A percentile compares a stretch with the other conserved stretches of the same genome.
Conservation (phyloP, 805 yeast genomes). For the Starmerella etchellsii region DNA sequence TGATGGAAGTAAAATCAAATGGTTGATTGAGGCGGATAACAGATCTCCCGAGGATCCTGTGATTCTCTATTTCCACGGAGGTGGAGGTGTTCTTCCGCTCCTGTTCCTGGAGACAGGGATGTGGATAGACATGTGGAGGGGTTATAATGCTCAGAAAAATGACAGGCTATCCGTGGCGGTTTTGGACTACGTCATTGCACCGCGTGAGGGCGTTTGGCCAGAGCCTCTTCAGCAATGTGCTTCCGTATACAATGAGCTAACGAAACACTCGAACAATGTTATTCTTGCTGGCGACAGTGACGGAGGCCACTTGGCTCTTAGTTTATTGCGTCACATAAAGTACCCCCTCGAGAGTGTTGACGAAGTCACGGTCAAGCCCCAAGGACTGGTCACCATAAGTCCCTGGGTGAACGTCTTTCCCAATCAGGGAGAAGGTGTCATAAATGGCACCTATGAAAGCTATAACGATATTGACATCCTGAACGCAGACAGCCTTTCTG, state of each 20-base stretch:
- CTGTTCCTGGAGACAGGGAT: slow-evolving; percentile 4
- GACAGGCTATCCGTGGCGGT: slow-evolving; percentile 19
- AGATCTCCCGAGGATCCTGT: slow-evolving; percentile 19
- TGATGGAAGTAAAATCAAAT: neutral
- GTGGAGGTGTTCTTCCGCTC: slow-evolving; percentile 16
- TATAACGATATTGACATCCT: no score
- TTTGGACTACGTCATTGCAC: slow-evolving; percentile 23
- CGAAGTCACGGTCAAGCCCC: slow-evolving; percentile 1
- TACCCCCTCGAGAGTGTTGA: slow-evolving; percentile 3
- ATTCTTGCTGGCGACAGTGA: slow-evolving; percentile 26
- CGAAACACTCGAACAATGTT: slow-evolving; percentile 15
- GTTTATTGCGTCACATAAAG: slow-evolving; percentile 4
- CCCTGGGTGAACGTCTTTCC: slow-evolving; percentile 3
- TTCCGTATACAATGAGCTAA: slow-evolving; percentile 15
- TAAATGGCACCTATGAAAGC: no score
- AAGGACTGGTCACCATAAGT: neutral
- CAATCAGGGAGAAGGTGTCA: no score
- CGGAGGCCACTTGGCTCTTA: slow-evolving; percentile 24
- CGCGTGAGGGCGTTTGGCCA: slow-evolving; percentile 19
- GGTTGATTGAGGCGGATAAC: slow-evolving; percentile 17
- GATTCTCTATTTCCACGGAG: slow-evolving; percentile 20
- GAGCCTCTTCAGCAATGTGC: slow-evolving; percentile 21
- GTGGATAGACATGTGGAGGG: slow-evolving; percentile 3
- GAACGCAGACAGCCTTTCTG: no score
- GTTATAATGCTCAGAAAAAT: slow-evolving; percentile 2